Evolutionary conservation across 805 yeast species (phyloP).

Genomic region (Suhomyces xylopsoci): DNA sequence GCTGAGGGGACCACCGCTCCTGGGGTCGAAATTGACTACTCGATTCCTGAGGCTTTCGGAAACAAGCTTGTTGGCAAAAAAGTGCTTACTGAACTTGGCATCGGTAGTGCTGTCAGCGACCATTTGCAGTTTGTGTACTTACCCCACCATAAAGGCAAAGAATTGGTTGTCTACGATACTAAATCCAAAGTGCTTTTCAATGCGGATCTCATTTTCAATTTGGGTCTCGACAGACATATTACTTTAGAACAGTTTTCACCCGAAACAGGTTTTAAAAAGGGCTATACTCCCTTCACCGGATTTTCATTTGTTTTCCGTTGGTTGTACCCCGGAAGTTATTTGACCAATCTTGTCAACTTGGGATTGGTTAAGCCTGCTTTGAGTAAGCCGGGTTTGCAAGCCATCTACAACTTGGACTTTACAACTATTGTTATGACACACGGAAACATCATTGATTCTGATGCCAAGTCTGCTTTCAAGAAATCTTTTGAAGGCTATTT

Average conservation of each 20-base stretch:
- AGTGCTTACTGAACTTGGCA: constrained; percentile 13
- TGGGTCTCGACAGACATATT: constrained; percentile 1
- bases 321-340: no score
- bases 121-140: constrained; percentile 12
- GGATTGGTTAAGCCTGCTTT: constrained; percentile 1
- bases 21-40: no score
- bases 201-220: constrained; percentile 11
- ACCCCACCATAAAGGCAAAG: constrained; percentile 9
- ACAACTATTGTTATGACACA: constrained; percentile 55
- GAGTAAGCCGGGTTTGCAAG: constrained; percentile 18
- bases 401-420: constrained; percentile 42
- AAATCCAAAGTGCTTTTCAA: constrained; percentile 10
- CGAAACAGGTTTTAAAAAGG: no score
- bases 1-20: no score
- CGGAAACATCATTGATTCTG: constrained; percentile 50
- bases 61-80: no score
- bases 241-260: no score
- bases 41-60: no score
- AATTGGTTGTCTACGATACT: constrained; percentile 13
- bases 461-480: constrained; percentile 27
- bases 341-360: no score
- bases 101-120: constrained; percentile 2
- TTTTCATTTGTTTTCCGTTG: no score
- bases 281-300: no score
- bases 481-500: constrained; percentile 7